Conservation (phyloP, 257 asterid species). For the Haberlea rhodopensis region DNA sequence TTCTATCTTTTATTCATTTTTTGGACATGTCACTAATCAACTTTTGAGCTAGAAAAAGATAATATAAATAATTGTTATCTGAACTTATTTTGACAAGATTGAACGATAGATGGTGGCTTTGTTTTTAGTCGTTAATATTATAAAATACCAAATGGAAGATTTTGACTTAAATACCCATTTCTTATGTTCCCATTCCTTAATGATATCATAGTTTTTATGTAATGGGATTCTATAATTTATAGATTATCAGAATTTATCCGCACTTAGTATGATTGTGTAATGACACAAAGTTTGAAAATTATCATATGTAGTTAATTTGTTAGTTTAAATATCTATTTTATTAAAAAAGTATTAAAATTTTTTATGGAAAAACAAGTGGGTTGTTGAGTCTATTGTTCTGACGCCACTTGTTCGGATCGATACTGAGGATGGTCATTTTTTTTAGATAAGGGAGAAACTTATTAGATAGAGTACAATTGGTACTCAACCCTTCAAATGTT, state of each 20-base stretch:
- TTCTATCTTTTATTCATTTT: constrained; percentile 22
- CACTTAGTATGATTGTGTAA: background rate
- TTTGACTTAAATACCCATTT: constrained; percentile 10
- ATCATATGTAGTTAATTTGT: constrained; percentile 26
- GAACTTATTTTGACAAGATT: constrained; percentile 32
- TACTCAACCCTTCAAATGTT: no score
- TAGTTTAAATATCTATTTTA: no score
- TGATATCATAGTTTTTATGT: background rate
- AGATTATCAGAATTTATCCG: no score
- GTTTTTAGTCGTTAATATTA: constrained; percentile 22
- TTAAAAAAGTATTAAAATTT: no score
- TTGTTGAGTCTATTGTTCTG: no score
- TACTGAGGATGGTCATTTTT: no score
- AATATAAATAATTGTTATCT: constrained; percentile 30
- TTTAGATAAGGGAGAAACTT: no score
- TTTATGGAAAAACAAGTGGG: no score
- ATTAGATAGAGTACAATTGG: no score
- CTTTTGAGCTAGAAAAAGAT: constrained; percentile 39
- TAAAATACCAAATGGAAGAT: constrained; percentile 25
- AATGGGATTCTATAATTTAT: background rate
- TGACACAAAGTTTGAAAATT: constrained; percentile 3
- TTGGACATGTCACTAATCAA: constrained; percentile 41
- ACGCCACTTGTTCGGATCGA: no score
- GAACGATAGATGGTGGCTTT: constrained; percentile 38
- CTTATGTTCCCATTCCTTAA: background rate